Conservation (phyloP, 352 stramenopile genomes). For the Phytophthora nicotianae region DNA sequence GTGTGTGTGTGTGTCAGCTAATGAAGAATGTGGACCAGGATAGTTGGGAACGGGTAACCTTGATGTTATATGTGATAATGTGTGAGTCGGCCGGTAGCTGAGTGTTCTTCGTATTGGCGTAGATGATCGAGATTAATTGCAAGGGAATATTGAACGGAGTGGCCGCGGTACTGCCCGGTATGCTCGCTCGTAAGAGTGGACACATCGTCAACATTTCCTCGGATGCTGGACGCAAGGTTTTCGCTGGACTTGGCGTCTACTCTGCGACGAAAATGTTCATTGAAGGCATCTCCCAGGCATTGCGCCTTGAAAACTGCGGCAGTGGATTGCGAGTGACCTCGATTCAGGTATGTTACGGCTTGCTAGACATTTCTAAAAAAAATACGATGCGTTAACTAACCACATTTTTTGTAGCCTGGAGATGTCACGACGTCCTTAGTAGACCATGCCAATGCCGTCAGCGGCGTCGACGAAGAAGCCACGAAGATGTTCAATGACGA, state of each 20-base stretch:
- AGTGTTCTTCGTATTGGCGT: constrained; percentile 1
- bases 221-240: constrained; percentile 81
- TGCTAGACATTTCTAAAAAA: constrained; percentile 67
- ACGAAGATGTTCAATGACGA: constrained; percentile 63
- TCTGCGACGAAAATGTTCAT: constrained; percentile 93
- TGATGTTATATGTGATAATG: neutral
- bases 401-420: constrained; percentile 67
- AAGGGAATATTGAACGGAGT: constrained; percentile 89
- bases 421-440: constrained; percentile 91
- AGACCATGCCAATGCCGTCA: constrained; percentile 74
- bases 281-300: constrained; percentile 86
- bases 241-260: constrained; percentile 87
- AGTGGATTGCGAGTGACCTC: constrained; percentile 88
- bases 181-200: constrained; percentile 73
- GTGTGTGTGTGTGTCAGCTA: constrained; percentile 63
- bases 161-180: constrained; percentile 75
- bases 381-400: too few species aligned
- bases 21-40: constrained; percentile 91
- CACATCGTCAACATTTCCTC: constrained; percentile 92
- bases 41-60: constrained; percentile 80
- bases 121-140: constrained; percentile 94
- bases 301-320: constrained; percentile 87
- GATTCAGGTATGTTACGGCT: constrained; percentile 58
- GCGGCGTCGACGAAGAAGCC: constrained; percentile 77
- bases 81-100: neutral